These are phyloP conservation scores for Hypoxylon sp. DNA, from an alignment of 2,329 filamentous ascomycete genomes.

Conservation along the genomic window DNA sequence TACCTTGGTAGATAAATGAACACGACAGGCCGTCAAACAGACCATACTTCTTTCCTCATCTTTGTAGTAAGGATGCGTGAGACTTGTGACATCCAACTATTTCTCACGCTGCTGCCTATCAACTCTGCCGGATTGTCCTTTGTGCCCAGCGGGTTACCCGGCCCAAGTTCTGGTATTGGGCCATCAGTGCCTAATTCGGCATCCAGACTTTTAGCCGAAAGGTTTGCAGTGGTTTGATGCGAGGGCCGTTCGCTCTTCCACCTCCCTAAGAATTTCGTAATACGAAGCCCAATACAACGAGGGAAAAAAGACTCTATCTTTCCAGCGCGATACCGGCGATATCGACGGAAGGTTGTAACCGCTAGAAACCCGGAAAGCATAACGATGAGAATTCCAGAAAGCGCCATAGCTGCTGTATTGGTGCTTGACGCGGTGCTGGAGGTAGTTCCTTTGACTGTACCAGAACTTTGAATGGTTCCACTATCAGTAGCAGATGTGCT, in stretches of 20 bases:
- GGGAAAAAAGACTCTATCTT: conserved; percentile 33
- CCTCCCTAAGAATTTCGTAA: conserved; percentile 8
- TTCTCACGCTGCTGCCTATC: conserved; percentile 25
- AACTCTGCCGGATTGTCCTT: conserved; percentile 52
- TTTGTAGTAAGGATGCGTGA: conserved; percentile 43
- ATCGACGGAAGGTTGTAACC: conserved; percentile 40
- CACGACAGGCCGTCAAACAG: conserved; percentile 18
- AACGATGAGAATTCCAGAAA: conserved; percentile 46
- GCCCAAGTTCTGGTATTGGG: conserved; percentile 47
- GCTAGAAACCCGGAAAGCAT: conserved; percentile 40
- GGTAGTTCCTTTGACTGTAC: not conserved
- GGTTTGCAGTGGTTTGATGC: not conserved
- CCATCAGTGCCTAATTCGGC: conserved; percentile 50
- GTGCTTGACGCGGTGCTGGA: conserved; percentile 28
- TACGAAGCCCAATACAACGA: conserved; percentile 10
- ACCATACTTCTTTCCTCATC: conserved; percentile 35
- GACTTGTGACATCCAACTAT: conserved; percentile 48
- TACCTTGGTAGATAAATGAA: no score
- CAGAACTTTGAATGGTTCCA: not conserved
- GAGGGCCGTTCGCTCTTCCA: not conserved
- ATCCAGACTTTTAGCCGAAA: conserved; percentile 25
- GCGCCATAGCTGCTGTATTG: conserved; percentile 44
- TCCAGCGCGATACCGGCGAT: conserved; percentile 44
- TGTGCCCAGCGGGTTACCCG: conserved; percentile 41
- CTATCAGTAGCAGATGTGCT: not conserved